Evolutionary conservation across 108 stramenopile genomes (phyloP), one percentile per base, ranked within the genome.

Genomic region (Ochromonas danica): DNA sequence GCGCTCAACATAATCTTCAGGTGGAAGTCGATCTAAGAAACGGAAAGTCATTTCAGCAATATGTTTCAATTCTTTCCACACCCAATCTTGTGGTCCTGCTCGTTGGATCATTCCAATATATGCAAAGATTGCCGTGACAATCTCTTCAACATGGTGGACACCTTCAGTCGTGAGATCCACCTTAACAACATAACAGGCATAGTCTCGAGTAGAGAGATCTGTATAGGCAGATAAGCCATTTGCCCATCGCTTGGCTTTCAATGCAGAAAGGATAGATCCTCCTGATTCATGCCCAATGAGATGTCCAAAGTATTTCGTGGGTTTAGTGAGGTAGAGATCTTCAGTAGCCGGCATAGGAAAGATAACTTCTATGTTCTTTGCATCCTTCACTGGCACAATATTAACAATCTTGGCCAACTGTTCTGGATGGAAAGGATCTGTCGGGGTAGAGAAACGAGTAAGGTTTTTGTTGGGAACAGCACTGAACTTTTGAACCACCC

Each of bases 81-180:
- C 82, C 89, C 89, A 91, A 77, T 89, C 82, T 75, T 91, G 85
- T 1, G 84, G 75, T 40, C 88, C 89, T 40, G 61, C 70, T 30
- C 71, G 62, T 57, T 79, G 42, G 39, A 93, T 38, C 81, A 93
- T 40, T 41, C 72, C 78, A 27, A 95, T 72, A 75, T 90, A 92
- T 0, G 91, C 87, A 80, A 91, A 93, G 45, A 93, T 82, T 1
- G 89, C 79, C 71, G 86, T 90, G 27, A 89, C 79, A 35, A 95
- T 89, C 45, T 87, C 81, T 62, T 92, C 89, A 43, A 90, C 79
- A 0, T 81, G 78, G 6, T 82, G 84, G 30, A 95, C 79, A 36
- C 94, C 94, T 81, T 88, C 82, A 2, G 90, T 86, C 28, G 96
- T 96, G 17, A 95, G 84, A n/a, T 83, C 80, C 22, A 95, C 79